Evolutionary conservation across 2,329 filamentous ascomycete genomes (phyloP).

Genomic region (Cladosporium velox): DNA sequence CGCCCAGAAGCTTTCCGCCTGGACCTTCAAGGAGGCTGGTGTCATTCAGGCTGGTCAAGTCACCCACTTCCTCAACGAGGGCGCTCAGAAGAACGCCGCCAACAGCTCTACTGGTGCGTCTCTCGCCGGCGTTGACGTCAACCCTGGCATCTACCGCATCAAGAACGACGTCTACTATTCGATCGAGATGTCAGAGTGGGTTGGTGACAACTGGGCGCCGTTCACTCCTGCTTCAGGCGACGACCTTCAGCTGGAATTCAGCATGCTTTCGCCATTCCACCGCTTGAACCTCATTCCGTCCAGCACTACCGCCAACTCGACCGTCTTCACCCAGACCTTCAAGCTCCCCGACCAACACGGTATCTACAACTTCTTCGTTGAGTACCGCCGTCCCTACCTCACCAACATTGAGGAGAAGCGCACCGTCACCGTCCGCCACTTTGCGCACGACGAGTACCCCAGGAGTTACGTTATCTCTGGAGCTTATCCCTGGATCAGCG

Average conservation of each 20-base stretch:
- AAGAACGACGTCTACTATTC: constrained; percentile 92
- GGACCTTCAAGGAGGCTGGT: constrained; percentile 93
- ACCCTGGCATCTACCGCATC: constrained; percentile 88
- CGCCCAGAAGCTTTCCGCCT: constrained; percentile 80
- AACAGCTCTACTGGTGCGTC: constrained; percentile 33
- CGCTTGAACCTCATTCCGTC: constrained; percentile 70
- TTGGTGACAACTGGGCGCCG: constrained; percentile 70
- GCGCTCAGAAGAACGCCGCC: constrained; percentile 46
- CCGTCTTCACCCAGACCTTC: constrained; percentile 75
- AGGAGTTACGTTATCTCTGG: constrained; percentile 86
- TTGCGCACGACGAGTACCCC: constrained; percentile 96
- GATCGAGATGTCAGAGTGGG: constrained; percentile 87
- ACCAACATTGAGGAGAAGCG: constrained; percentile 90
- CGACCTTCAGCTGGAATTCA: constrained; percentile 89
- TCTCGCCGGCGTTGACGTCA: constrained; percentile 53
- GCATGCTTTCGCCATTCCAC: constrained; percentile 97
- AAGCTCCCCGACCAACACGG: constrained; percentile 93
- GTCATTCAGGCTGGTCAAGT: constrained; percentile 82
- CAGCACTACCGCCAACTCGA: constrained; percentile 61
- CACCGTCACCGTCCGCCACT: constrained; percentile 91
- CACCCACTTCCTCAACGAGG: constrained; percentile 69
- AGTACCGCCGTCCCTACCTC: constrained; percentile 94
- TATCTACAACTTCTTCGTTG: constrained; percentile 97
- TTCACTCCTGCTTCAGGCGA: constrained; percentile 72
- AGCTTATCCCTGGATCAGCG: constrained; percentile 92